A percentile compares a stretch with the other conserved stretches of the same genome.
phyloP scores from a whole-genome alignment of 116 monocot species.

The Iris pallida region DNA sequence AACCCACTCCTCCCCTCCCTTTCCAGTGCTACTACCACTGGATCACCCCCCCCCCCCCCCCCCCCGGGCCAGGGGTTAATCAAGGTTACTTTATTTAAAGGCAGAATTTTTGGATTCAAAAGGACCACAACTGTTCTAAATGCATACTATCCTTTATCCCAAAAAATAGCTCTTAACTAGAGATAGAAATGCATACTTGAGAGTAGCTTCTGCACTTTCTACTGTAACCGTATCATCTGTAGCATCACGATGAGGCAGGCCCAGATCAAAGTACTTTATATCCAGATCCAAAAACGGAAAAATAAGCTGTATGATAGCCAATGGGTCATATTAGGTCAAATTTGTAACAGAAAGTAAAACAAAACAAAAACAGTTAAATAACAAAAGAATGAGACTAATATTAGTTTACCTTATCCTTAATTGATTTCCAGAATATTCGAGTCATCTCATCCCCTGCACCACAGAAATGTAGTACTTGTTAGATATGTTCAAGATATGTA shows the following conservation, averaged over 20 bases:
- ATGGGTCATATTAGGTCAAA: neutral
- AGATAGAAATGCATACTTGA: conserved; percentile 21
- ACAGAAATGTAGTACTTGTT: neutral
- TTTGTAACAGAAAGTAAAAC: neutral
- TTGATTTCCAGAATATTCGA: conserved; percentile 41
- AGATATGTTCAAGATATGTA: no score
- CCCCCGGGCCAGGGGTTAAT: no score
- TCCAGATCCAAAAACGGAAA: conserved; percentile 45
- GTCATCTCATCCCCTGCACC: conserved; percentile 49
- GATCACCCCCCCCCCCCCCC: no score
- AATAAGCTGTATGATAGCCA: conserved; percentile 29
- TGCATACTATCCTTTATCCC: no score
- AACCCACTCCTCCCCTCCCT: no score
- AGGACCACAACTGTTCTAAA: no score
- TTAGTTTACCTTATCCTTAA: conserved; percentile 34
- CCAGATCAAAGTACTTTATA: conserved; percentile 43
- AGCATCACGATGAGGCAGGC: conserved; percentile 36
- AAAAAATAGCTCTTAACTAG: no score
- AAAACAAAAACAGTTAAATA: neutral
- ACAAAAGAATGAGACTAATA: neutral
- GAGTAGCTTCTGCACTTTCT: conserved; percentile 46
- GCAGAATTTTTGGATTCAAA: no score
- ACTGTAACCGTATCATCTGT: conserved; percentile 44
- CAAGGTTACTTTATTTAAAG: no score
- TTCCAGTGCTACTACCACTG: no score